Evolutionary conservation across 495 filamentous ascomycete species (phyloP).

Genomic region (Podospora appendiculata): DNA sequence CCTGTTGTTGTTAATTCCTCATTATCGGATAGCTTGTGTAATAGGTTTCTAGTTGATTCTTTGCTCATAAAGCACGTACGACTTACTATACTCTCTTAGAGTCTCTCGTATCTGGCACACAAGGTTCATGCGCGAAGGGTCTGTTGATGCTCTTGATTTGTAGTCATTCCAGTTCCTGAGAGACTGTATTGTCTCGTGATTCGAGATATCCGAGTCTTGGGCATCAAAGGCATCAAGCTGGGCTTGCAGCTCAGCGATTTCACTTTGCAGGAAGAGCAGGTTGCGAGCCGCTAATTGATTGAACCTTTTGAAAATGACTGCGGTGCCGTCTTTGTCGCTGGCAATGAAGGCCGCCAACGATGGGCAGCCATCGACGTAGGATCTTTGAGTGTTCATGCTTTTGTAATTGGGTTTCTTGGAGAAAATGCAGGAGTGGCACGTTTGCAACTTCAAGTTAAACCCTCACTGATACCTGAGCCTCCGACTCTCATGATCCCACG

Average conservation of each 20-base stretch:
- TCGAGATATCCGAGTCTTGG: not conserved
- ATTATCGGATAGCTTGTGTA: not conserved
- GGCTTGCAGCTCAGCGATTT: not conserved
- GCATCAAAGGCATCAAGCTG: not conserved
- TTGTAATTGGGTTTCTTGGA: not conserved
- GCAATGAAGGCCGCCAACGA: not conserved
- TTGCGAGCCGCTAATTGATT: not conserved
- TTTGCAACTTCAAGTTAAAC: too few relatives aligned
- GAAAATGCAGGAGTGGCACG: not conserved
- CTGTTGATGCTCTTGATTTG: not conserved
- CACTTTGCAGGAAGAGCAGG: not conserved
- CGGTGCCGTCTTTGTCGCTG: not conserved
- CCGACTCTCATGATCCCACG: too few relatives aligned
- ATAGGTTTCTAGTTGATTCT: not conserved
- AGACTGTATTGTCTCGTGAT: not conserved
- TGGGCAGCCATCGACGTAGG: not conserved
- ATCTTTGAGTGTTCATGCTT: not conserved
- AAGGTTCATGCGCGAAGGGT: not conserved
- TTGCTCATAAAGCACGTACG: not conserved
- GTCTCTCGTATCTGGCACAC: not conserved
- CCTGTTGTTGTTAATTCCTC: not conserved
- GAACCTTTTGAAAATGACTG: not conserved
- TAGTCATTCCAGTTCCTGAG: not conserved
- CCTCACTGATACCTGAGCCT: not conserved
- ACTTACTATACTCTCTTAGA: not conserved